Conservation (phyloP, 805 yeast genomes). For the Starmerella apis region DNA sequence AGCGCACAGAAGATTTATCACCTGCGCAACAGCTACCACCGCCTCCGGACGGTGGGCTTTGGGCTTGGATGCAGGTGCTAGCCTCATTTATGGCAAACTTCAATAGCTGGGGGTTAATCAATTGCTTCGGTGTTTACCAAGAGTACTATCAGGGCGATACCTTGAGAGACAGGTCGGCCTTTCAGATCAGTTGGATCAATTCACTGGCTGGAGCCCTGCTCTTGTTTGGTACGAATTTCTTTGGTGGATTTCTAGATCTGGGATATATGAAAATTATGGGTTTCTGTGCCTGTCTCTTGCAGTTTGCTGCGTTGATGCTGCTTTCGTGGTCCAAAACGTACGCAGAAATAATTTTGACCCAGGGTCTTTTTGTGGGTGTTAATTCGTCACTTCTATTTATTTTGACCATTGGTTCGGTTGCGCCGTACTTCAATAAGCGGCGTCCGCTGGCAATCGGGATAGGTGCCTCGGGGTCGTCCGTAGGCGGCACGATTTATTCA, state of each 20-base stretch:
- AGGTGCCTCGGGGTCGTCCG: conserved; percentile 42
- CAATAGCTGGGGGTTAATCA: conserved; percentile 26
- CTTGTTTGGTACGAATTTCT: conserved; percentile 22
- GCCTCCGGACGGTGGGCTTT: conserved; percentile 26
- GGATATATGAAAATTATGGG: conserved; percentile 26
- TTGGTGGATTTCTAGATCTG: conserved; percentile 29
- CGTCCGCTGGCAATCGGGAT: conserved; percentile 40
- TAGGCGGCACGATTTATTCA: conserved; percentile 44
- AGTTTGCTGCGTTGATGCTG: conserved; percentile 29
- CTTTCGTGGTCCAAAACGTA: conserved; percentile 33
- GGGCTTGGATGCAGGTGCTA: conserved; percentile 27
- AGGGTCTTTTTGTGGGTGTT: conserved; percentile 41
- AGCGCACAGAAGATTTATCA: neutral
- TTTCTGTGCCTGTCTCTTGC: conserved; percentile 24
- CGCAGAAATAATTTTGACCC: conserved; percentile 45
- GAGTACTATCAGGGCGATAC: conserved; percentile 20
- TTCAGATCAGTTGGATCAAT: conserved; percentile 26
- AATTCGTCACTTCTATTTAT: conserved; percentile 38
- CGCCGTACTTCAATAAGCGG: conserved; percentile 38
- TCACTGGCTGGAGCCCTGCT: conserved; percentile 20
- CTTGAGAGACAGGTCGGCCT: conserved; percentile 12
- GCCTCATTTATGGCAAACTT: conserved; percentile 25
- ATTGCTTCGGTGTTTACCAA: conserved; percentile 26
- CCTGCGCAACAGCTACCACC: conserved; percentile 33
- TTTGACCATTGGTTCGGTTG: conserved; percentile 37